Conservation (phyloP, 2,329 filamentous ascomycete species). For the Apiospora pterosperma region DNA sequence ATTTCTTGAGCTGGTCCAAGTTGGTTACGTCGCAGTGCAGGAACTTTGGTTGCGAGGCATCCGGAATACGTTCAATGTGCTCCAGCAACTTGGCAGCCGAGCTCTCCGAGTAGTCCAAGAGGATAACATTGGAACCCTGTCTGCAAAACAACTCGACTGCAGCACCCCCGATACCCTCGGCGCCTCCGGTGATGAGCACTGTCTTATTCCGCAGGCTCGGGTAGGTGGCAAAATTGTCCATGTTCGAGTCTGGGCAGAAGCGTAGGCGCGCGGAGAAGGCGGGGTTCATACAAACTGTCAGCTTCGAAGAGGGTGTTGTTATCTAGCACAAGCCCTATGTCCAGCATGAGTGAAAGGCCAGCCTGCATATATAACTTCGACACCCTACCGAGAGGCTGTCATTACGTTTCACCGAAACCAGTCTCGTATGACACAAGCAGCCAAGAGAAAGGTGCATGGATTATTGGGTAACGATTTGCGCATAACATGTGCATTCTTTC, state of each 20-base stretch:
- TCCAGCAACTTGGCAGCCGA: slow-evolving; percentile 29
- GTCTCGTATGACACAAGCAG: neutral
- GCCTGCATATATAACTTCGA: neutral
- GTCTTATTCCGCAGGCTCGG: slow-evolving; percentile 36
- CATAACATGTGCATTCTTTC: neutral
- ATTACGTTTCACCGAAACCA: neutral
- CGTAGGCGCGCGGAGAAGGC: neutral
- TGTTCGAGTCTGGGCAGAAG: neutral
- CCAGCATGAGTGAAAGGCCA: neutral
- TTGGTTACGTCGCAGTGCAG: slow-evolving; percentile 40
- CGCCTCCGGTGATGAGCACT: slow-evolving; percentile 43
- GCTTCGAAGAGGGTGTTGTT: neutral
- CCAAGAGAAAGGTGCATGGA: neutral
- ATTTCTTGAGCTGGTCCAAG: slow-evolving; percentile 28
- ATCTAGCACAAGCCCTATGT: neutral
- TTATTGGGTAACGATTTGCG: neutral
- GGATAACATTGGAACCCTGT: slow-evolving; percentile 41
- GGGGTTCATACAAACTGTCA: neutral
- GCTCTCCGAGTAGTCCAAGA: slow-evolving; percentile 36
- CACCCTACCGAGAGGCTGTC: neutral
- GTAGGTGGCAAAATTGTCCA: slow-evolving; percentile 32
- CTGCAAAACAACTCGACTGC: slow-evolving; percentile 40
- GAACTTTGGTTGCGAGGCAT: slow-evolving; percentile 30
- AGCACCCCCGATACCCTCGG: slow-evolving; percentile 43
- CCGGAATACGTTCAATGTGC: slow-evolving; percentile 16